Conservation (phyloP, 148 eudicot species). For the Rhododendron mucronatum region DNA sequence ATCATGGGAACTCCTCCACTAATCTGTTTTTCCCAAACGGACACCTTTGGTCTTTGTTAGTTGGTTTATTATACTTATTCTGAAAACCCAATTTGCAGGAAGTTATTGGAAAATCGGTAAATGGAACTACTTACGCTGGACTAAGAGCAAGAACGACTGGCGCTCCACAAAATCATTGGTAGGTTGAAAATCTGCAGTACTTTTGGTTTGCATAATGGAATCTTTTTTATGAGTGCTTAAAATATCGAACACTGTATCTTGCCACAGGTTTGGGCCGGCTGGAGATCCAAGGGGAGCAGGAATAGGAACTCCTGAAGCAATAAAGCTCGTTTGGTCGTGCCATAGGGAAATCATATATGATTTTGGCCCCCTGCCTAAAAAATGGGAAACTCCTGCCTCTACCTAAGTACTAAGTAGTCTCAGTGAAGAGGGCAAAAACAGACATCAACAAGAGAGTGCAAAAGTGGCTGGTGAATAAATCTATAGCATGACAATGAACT, state of each 20-base stretch:
- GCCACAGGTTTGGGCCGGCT: slow-evolving; percentile 88
- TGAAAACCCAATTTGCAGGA: slow-evolving; percentile 43
- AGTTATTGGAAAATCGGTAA: slow-evolving; percentile 79
- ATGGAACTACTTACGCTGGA: slow-evolving; percentile 96
- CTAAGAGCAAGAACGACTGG: slow-evolving; percentile 97
- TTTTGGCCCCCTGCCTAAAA: slow-evolving; percentile 70
- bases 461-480: not conserved
- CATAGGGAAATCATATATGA: slow-evolving; percentile 95
- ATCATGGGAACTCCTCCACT: not conserved
- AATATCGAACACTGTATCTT: not conserved
- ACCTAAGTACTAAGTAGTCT: not conserved
- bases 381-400: slow-evolving; percentile 65
- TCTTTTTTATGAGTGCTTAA: not conserved
- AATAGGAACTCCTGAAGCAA: slow-evolving; percentile 96
- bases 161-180: slow-evolving; percentile 99
- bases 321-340: slow-evolving; percentile 98
- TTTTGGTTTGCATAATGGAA: not conserved
- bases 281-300: slow-evolving; percentile 99
- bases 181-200: not conserved
- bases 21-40: not conserved
- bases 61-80: not conserved
- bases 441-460: not conserved
- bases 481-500: not conserved
- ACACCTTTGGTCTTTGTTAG: not conserved
- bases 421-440: not conserved